Evolutionary conservation across 2,329 filamentous ascomycete genomes (phyloP).

Genomic region (Podosphaera aphanis): DNA sequence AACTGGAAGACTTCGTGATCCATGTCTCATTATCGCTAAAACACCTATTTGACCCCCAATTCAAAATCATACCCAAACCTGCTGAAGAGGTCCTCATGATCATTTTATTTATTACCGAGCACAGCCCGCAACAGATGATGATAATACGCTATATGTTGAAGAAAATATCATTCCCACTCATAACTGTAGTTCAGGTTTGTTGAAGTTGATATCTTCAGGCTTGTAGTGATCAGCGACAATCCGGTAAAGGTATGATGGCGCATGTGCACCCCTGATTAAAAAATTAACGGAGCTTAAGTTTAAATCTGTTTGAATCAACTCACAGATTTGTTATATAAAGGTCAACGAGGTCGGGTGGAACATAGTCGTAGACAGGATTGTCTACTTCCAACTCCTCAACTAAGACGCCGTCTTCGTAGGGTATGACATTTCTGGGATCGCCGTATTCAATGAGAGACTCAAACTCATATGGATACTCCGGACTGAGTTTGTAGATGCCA

Average conservation of each 20-base stretch:
- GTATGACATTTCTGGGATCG: slow-evolving; percentile 51
- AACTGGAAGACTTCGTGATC: no score
- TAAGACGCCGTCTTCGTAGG: slow-evolving; percentile 56
- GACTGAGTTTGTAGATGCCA: slow-evolving; percentile 83
- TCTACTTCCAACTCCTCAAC: slow-evolving; percentile 57
- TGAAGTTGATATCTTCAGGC: slow-evolving; percentile 2
- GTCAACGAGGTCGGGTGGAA: slow-evolving; percentile 52
- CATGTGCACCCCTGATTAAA: slow-evolving; percentile 33
- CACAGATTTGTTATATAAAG: slow-evolving; percentile 71
- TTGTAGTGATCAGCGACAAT: slow-evolving; percentile 51
- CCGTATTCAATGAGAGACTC: slow-evolving; percentile 71
- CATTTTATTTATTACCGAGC: no score
- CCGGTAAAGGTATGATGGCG: slow-evolving; percentile 47
- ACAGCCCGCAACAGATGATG: no score
- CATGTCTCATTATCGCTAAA: no score
- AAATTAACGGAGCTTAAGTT: slow-evolving; percentile 2
- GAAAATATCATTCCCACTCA: not conserved
- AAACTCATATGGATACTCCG: slow-evolving; percentile 65
- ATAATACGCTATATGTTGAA: no score
- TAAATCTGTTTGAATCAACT: slow-evolving; percentile 16
- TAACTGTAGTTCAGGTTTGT: slow-evolving; percentile 2
- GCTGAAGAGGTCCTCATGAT: no score
- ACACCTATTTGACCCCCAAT: no score
- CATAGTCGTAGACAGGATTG: slow-evolving; percentile 62
- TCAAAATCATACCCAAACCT: no score